A percentile compares a stretch with the other conserved stretches of the same genome.
Evolutionary conservation across 441 rosid genomes (phyloP).

Genomic region (Mallotus repandus): DNA sequence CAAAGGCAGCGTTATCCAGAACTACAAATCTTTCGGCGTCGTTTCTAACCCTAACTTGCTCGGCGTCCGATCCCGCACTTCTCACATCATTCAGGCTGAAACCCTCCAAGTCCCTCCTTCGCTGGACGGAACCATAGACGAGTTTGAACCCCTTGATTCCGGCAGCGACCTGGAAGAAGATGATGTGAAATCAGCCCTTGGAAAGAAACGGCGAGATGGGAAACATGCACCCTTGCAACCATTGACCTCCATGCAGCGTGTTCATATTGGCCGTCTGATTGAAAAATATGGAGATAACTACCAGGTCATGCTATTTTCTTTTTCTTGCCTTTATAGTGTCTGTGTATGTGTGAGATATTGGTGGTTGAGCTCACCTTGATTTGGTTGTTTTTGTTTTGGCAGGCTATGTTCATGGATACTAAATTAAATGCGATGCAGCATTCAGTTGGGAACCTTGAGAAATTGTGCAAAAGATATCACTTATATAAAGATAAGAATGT

Average conservation of each 20-base stretch:
- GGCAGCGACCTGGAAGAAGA: slow-evolving; percentile 98
- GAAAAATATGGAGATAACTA: slow-evolving; percentile 79
- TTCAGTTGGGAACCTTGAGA: slow-evolving; percentile 62
- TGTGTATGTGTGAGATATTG: not conserved
- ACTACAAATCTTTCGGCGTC: slow-evolving; percentile 89
- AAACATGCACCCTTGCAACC: slow-evolving; percentile 70
- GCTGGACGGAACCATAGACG: slow-evolving; percentile 38
- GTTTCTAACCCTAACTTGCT: slow-evolving; percentile 85
- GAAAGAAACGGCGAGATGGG: slow-evolving; percentile 88
- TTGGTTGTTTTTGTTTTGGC: slow-evolving; percentile 24
- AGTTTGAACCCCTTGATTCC: slow-evolving; percentile 57
- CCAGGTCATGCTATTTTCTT: slow-evolving; percentile 41
- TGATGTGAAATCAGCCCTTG: slow-evolving; percentile 83
- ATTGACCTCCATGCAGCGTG: slow-evolving; percentile 74
- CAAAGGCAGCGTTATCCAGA: slow-evolving; percentile 69
- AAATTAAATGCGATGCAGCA: slow-evolving; percentile 97
- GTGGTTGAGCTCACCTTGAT: not conserved
- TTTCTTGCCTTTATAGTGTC: not conserved
- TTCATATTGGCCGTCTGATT: slow-evolving; percentile 47
- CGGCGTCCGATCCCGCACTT: slow-evolving; percentile 69
- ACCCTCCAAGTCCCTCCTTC: slow-evolving; percentile 69
- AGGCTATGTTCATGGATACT: slow-evolving; percentile 89
- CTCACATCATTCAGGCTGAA: slow-evolving; percentile 58
- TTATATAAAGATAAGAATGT: slow-evolving; percentile 60
- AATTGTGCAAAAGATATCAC: slow-evolving; percentile 68